These are phyloP conservation scores for Malassezia furfur DNA, from an alignment of 1,284 basidiomycete species.

Conservation along the genomic window DNA sequence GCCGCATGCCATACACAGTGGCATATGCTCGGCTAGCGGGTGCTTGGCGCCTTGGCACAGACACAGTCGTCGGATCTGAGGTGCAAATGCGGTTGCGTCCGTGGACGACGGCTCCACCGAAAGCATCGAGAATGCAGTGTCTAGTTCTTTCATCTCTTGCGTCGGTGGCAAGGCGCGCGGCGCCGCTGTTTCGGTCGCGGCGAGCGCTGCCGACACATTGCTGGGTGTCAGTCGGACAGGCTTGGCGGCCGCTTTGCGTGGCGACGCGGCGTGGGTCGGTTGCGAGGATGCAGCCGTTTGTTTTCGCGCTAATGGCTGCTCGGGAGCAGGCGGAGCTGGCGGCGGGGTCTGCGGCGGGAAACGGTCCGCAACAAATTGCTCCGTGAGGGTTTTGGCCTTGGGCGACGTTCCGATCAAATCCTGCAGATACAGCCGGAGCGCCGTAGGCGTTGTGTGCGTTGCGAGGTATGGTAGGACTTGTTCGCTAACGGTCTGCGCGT, in stretches of 20 bases:
- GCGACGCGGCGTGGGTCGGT: background rate
- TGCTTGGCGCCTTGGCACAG: conserved; percentile 14
- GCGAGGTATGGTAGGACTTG: conserved; percentile 11
- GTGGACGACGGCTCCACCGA: conserved; percentile 6
- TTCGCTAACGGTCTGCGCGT: conserved; percentile 5
- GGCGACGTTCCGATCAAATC: conserved; percentile 12
- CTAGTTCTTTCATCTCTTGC: conserved; percentile 10
- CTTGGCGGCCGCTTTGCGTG: background rate
- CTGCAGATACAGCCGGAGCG: conserved; percentile 10
- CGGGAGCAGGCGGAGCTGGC: background rate
- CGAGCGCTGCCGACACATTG: conserved; percentile 7
- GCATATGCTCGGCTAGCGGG: conserved; percentile 1
- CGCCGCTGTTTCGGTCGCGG: conserved; percentile 2
- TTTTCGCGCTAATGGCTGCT: no score
- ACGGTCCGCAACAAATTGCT: background rate
- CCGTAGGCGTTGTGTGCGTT: conserved; percentile 7
- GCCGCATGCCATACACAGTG: conserved; percentile 10
- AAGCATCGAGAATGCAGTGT: conserved; percentile 10
- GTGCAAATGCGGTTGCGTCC: background rate
- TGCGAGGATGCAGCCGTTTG: no score
- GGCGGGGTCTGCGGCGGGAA: background rate
- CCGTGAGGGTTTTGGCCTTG: conserved; percentile 5
- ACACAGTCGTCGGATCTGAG: background rate
- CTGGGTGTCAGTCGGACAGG: conserved; percentile 3
- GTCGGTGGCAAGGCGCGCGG: conserved; percentile 9